These are phyloP conservation scores for Houttuynia cordata DNA, from an alignment of 164 flowering plant genomes.

Conservation along the genomic window DNA sequence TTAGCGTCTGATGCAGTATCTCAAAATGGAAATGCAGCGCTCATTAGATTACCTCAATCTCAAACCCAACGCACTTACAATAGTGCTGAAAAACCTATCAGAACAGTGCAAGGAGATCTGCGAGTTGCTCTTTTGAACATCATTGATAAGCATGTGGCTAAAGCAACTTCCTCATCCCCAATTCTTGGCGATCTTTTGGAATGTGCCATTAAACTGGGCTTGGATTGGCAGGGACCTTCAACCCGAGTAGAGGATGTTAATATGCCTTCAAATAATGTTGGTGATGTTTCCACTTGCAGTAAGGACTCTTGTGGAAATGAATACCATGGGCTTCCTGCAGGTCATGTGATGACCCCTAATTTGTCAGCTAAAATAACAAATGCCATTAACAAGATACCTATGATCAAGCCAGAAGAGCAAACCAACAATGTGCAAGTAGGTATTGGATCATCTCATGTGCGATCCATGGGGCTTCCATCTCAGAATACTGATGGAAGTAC, in stretches of 20 bases:
- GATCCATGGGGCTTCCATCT: too few species aligned
- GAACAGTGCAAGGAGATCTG: constrained; percentile 46
- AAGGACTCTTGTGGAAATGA: not conserved
- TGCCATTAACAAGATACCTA: too few species aligned
- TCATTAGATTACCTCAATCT: constrained; percentile 23
- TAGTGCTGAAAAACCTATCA: constrained; percentile 28
- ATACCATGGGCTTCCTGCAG: too few species aligned
- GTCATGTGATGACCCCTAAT: too few species aligned
- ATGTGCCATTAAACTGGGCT: constrained; percentile 25
- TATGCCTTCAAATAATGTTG: constrained; percentile 6
- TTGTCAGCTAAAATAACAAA: too few species aligned
- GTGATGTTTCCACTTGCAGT: constrained; percentile 5
- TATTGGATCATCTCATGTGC: too few species aligned
- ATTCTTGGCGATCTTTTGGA: constrained; percentile 38
- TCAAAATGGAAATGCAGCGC: constrained; percentile 8
- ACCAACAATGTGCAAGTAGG: too few species aligned
- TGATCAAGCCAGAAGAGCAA: too few species aligned
- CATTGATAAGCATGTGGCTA: constrained; percentile 17
- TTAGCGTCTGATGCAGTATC: constrained; percentile 9
- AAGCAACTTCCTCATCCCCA: constrained; percentile 28
- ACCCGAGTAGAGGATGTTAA: constrained; percentile 14
- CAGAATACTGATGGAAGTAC: too few species aligned
- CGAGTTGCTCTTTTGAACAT: constrained; percentile 30
- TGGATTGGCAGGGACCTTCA: constrained; percentile 9
- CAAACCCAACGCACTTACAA: constrained; percentile 15